Evolutionary conservation across 768 basidiomycete species (phyloP).

Genomic region (Mycena crocata): DNA sequence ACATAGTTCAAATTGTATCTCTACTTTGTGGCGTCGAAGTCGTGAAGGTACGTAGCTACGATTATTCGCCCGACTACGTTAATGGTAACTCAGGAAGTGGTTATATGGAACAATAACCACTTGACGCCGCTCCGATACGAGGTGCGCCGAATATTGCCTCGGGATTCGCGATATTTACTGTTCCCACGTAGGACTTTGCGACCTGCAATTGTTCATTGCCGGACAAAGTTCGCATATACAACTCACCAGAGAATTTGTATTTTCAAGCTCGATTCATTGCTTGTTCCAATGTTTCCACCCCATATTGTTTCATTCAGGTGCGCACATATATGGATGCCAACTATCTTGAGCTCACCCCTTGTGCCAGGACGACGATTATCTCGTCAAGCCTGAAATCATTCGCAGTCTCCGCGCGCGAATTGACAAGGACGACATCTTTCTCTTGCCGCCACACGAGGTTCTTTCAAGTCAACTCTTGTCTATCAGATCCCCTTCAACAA

Average conservation of each 20-base stretch:
- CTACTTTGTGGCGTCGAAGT: conserved; percentile 66
- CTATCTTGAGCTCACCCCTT: too few relatives aligned
- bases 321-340: conserved; percentile 15
- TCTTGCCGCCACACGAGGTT: conserved; percentile 72
- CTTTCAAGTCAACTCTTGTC: conserved; percentile 64
- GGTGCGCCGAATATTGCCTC: conserved; percentile 49
- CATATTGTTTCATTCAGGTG: conserved; percentile 75
- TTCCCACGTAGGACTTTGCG: conserved; percentile 54
- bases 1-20: conserved; percentile 67
- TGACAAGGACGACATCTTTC: conserved; percentile 52
- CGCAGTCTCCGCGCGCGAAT: conserved; percentile 59
- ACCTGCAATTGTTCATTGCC: conserved; percentile 55
- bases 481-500: conserved; percentile 50
- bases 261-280: conserved; percentile 74
- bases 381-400: conserved; percentile 69
- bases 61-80: too few relatives aligned
- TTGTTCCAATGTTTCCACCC: conserved; percentile 61
- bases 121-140: conserved; percentile 53
- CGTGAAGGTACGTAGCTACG: too few relatives aligned
- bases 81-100: conserved; percentile 58
- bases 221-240: conserved; percentile 62
- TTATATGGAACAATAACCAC: conserved; percentile 75
- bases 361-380: conserved; percentile 75
- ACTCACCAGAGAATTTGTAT: conserved; percentile 67
- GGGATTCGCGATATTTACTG: too few relatives aligned